Conservation (phyloP, 352 stramenopile species). For the Globisporangium sylvaticum region DNA sequence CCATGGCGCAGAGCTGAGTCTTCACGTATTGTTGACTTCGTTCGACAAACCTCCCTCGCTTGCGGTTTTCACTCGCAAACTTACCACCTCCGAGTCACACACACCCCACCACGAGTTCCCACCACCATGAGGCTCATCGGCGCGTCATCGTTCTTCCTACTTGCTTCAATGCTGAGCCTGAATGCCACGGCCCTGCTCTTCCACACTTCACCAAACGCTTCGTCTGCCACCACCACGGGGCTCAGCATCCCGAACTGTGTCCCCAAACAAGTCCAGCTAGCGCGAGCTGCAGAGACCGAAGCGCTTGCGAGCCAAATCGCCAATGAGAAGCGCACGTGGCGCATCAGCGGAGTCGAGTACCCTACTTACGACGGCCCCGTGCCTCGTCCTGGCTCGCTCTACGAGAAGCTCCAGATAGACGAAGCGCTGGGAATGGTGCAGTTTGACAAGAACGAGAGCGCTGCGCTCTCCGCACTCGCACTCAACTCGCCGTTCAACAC, state of each 20-base stretch:
- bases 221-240: not conserved
- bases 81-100: not conserved
- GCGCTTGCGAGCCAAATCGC: slow-evolving; percentile 4
- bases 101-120: not conserved
- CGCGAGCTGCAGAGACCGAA: not conserved
- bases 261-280: not conserved
- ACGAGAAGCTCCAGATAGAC: not conserved
- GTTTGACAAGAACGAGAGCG: slow-evolving; percentile 5
- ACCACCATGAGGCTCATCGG: not conserved
- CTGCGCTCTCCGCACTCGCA: not conserved
- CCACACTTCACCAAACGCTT: not conserved
- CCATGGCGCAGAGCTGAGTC: not conserved
- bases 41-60: not conserved
- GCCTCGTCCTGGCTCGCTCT: slow-evolving; percentile 22
- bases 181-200: not conserved
- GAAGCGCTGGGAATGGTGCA: not conserved
- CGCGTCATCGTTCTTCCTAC: not conserved
- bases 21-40: not conserved
- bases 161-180: not conserved
- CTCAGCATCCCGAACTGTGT: slow-evolving; percentile 4
- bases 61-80: not conserved
- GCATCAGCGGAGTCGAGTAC: slow-evolving; percentile 7
- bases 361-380: slow-evolving; percentile 33
- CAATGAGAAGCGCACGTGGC: slow-evolving; percentile 10
- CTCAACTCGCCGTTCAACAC: slow-evolving; percentile 9